These are phyloP conservation scores for Alloascoidea hylecoeti DNA, from an alignment of 805 yeast species.

Conservation along the genomic window DNA sequence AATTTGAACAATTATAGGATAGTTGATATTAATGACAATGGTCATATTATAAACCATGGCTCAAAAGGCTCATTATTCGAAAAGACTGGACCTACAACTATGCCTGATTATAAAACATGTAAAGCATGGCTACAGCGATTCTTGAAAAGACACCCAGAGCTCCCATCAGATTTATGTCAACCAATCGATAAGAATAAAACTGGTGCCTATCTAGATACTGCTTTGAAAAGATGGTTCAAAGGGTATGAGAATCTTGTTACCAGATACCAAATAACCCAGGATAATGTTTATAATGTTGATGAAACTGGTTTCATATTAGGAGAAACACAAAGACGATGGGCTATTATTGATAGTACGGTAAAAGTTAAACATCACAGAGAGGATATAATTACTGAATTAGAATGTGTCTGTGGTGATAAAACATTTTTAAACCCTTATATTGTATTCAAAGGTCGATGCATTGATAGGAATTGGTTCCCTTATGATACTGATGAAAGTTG, in stretches of 20 bases:
- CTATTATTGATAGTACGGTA: background rate
- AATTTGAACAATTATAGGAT: too few relatives aligned
- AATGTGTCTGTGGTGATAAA: constrained; percentile 1
- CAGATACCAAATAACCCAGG: background rate
- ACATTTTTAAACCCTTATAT: background rate
- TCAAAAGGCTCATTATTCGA: too few relatives aligned
- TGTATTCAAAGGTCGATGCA: background rate
- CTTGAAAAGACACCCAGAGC: background rate
- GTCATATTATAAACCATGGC: too few relatives aligned
- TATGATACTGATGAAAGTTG: constrained; percentile 1
- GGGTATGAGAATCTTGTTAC: background rate
- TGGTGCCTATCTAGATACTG: background rate
- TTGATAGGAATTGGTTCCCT: background rate
- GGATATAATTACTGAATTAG: background rate
- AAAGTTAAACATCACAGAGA: background rate
- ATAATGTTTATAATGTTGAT: background rate
- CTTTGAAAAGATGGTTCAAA: constrained; percentile 1
- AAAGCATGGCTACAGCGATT: background rate
- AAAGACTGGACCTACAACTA: constrained; percentile 1
- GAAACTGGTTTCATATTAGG: constrained; percentile 1
- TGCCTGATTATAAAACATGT: background rate
- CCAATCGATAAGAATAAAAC: constrained; percentile 1
- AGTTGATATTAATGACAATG: background rate
- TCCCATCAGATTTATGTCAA: background rate
- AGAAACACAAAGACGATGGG: background rate